A percentile compares a stretch with the other conserved stretches of the same genome.
Evolutionary conservation across 768 basidiomycete genomes (phyloP).

Genomic region (Trametes maxima): DNA sequence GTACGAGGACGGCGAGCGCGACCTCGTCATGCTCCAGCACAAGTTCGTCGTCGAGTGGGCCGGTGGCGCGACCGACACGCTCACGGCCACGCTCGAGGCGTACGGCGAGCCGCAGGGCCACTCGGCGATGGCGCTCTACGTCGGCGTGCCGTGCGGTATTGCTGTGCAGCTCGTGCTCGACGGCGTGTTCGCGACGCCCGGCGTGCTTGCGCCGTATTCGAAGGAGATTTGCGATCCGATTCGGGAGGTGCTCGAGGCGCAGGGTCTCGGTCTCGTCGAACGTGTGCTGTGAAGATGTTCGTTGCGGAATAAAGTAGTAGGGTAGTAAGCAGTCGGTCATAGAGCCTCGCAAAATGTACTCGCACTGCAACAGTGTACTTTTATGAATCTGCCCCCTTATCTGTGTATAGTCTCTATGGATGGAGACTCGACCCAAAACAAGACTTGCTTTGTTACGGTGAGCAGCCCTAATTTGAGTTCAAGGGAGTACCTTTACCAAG

Average conservation of each 20-base stretch:
- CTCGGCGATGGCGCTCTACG: constrained; percentile 90
- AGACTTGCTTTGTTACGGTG: too few relatives aligned
- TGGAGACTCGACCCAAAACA: too few relatives aligned
- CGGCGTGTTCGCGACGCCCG: constrained; percentile 74
- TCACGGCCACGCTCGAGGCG: constrained; percentile 89
- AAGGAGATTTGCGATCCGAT: constrained; percentile 83
- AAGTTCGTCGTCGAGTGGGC: constrained; percentile 92
- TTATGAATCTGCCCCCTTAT: too few relatives aligned
- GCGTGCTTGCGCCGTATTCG: constrained; percentile 85
- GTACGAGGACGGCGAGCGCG: constrained; percentile 88
- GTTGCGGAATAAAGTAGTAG: too few relatives aligned
- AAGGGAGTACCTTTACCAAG: too few relatives aligned
- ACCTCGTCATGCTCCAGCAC: constrained; percentile 98
- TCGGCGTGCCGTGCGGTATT: constrained; percentile 93
- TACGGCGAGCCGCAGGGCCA: constrained; percentile 81
- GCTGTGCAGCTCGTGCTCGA: constrained; percentile 91
- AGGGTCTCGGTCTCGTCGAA: constrained; percentile 77
- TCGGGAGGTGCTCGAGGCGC: constrained; percentile 63
- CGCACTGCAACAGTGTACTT: too few relatives aligned
- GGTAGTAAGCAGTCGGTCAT: too few relatives aligned
- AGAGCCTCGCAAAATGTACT: too few relatives aligned
- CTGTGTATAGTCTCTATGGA: too few relatives aligned
- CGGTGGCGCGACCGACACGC: constrained; percentile 78
- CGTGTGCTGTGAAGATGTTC: constrained; percentile 66
- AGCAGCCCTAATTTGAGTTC: too few relatives aligned